Percentiles rank a stretch among this genome's conserved stretches.
Conservation (phyloP, 768 basidiomycete genomes). For the Xanthoconium stramineum region DNA sequence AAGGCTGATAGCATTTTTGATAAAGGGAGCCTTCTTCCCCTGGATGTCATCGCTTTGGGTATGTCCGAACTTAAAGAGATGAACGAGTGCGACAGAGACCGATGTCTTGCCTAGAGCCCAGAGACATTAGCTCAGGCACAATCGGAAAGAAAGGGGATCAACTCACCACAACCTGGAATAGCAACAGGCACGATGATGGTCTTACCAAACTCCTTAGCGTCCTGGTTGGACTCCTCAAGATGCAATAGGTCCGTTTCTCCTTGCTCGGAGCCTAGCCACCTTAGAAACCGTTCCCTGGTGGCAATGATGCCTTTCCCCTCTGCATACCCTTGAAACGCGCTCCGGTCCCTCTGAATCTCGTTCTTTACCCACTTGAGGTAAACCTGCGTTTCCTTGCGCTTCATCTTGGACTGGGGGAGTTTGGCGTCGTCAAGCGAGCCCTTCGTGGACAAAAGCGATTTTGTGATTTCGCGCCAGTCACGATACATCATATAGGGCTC, state of each 20-base stretch:
- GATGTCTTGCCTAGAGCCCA: constrained; percentile 76
- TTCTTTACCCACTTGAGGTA: constrained; percentile 83
- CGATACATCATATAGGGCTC: constrained; percentile 99
- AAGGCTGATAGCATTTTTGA: constrained; percentile 65
- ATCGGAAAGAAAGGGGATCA: background rate
- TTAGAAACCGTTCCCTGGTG: constrained; percentile 74
- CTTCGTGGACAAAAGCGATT: constrained; percentile 53
- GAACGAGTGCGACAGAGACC: constrained; percentile 70
- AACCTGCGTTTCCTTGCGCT: constrained; percentile 68
- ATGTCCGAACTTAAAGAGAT: constrained; percentile 85
- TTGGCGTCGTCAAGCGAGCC: constrained; percentile 30
- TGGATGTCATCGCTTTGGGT: constrained; percentile 91
- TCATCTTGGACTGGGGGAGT: constrained; percentile 65
- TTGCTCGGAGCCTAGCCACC: constrained; percentile 55
- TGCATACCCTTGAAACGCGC: constrained; percentile 57
- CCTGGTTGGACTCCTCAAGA: constrained; percentile 15
- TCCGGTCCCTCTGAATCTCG: constrained; percentile 63
- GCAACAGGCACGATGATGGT: constrained; percentile 87
- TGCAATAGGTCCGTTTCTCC: constrained; percentile 37
- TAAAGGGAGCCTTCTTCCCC: constrained; percentile 69
- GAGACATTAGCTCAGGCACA: background rate
- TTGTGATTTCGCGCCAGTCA: constrained; percentile 94
- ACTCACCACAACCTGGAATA: constrained; percentile 87
- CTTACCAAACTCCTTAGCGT: constrained; percentile 49
- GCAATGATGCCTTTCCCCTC: constrained; percentile 84